Percentiles rank a stretch among this genome's conserved stretches.
Conservation (phyloP, 306 rosid species). For the Luffa acutangula region DNA sequence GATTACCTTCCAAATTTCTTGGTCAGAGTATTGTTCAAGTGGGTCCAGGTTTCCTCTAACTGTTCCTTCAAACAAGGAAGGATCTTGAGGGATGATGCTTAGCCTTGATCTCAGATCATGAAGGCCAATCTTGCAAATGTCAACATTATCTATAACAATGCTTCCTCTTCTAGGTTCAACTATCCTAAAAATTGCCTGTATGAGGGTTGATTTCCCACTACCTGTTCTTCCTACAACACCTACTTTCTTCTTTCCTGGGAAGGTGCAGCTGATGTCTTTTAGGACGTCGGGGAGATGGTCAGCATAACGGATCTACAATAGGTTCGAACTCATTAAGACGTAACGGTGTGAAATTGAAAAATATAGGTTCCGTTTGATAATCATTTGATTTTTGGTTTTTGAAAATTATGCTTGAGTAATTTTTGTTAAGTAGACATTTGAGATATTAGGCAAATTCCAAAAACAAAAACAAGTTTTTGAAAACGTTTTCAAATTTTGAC, state of each 20-base stretch:
- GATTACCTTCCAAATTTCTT: slow-evolving; percentile 71
- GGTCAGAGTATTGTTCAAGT: slow-evolving; percentile 51
- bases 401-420: too few species aligned
- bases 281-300: slow-evolving; percentile 80
- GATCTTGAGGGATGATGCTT: slow-evolving; percentile 92
- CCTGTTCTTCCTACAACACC: slow-evolving; percentile 97
- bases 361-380: neutral
- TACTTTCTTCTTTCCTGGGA: slow-evolving; percentile 78
- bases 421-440: too few species aligned
- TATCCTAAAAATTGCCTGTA: slow-evolving; percentile 80
- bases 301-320: slow-evolving; percentile 72
- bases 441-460: too few species aligned
- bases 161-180: slow-evolving; percentile 86
- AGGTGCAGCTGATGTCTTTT: slow-evolving; percentile 68
- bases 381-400: too few species aligned
- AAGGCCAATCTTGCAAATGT: slow-evolving; percentile 72
- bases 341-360: neutral
- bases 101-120: slow-evolving; percentile 87
- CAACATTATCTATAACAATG: slow-evolving; percentile 62
- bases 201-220: slow-evolving; percentile 92
- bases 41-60: slow-evolving; percentile 86
- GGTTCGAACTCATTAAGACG: neutral
- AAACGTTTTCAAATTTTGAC: too few species aligned
- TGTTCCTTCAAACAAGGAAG: slow-evolving; percentile 85
- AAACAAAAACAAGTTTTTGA: too few species aligned